These are phyloP conservation scores for Naematelia aurantialba DNA, from an alignment of 768 basidiomycete species.

Conservation along the genomic window DNA sequence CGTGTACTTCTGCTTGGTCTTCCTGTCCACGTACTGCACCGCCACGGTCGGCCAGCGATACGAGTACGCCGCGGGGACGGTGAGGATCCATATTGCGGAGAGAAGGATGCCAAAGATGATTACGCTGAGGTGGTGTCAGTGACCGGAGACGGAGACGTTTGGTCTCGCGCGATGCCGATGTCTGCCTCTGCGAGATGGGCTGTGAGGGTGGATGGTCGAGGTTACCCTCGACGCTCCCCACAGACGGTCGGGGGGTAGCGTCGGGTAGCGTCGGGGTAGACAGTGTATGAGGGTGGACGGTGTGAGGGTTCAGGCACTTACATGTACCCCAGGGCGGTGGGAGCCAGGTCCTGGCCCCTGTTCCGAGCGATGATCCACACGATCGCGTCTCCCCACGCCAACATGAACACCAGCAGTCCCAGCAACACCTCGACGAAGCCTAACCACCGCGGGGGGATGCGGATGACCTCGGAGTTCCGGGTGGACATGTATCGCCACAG, in stretches of 20 bases:
- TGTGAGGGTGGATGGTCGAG: not conserved
- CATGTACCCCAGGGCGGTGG: constrained; percentile 26
- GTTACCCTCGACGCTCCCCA: too few species aligned
- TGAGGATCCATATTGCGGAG: constrained; percentile 18
- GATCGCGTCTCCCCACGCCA: constrained; percentile 9
- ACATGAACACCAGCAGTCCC: constrained; percentile 7
- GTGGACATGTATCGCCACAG: not conserved
- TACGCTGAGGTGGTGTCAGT: too few species aligned
- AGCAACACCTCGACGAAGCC: not conserved
- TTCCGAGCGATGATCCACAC: not conserved
- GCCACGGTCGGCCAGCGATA: constrained; percentile 1
- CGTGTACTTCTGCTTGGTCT: not conserved
- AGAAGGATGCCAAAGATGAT: constrained; percentile 21
- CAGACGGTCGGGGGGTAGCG: too few species aligned
- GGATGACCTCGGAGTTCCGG: not conserved
- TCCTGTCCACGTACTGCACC: not conserved
- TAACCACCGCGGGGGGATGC: not conserved
- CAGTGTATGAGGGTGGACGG: too few species aligned
- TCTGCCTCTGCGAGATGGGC: not conserved
- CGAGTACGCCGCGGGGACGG: not conserved
- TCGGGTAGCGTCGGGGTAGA: too few species aligned
- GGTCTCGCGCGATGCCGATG: not conserved
- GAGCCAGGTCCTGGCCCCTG: constrained; percentile 10
- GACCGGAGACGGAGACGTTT: too few species aligned
- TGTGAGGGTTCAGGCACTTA: constrained; percentile 6